Evolutionary conservation across 805 yeast species (phyloP).

Genomic region (Saccharomycopsis oosterbeekiorum): DNA sequence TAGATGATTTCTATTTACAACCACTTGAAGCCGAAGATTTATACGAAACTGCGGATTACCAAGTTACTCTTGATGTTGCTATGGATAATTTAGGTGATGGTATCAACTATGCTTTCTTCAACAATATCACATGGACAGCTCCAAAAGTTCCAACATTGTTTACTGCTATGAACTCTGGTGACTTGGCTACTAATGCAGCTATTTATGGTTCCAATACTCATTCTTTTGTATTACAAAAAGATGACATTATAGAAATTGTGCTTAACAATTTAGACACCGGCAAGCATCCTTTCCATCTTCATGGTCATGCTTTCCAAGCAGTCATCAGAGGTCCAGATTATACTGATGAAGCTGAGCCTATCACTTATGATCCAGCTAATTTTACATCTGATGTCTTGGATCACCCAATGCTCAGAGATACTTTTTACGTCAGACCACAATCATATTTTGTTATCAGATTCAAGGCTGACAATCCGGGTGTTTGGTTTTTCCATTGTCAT

Average conservation of each 20-base stretch:
- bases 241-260: constrained; percentile 62
- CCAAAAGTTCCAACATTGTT: constrained; percentile 83
- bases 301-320: constrained; percentile 80
- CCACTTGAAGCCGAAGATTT: constrained; percentile 52
- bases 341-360: constrained; percentile 41
- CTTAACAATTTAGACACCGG: constrained; percentile 85
- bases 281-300: constrained; percentile 95
- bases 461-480: constrained; percentile 93
- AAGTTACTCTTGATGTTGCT: constrained; percentile 57
- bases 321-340: constrained; percentile 59
- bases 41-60: constrained; percentile 58
- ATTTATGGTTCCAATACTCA: constrained; percentile 77
- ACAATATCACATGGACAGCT: constrained; percentile 63
- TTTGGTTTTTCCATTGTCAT: constrained; percentile 98
- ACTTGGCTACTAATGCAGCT: constrained; percentile 38
- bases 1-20: constrained; percentile 70
- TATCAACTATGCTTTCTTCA: constrained; percentile 92
- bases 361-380: constrained; percentile 44
- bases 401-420: constrained; percentile 79
- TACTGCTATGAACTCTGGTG: constrained; percentile 69
- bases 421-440: constrained; percentile 67
- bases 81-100: constrained; percentile 87
- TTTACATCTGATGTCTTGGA: constrained; percentile 47
- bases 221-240: constrained; percentile 50
- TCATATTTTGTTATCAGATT: constrained; percentile 82